Percentiles rank a stretch among this genome's conserved stretches.
These are phyloP conservation scores for Thecaphora frezii DNA, from an alignment of 1,284 basidiomycete genomes.

Conservation along the genomic window DNA sequence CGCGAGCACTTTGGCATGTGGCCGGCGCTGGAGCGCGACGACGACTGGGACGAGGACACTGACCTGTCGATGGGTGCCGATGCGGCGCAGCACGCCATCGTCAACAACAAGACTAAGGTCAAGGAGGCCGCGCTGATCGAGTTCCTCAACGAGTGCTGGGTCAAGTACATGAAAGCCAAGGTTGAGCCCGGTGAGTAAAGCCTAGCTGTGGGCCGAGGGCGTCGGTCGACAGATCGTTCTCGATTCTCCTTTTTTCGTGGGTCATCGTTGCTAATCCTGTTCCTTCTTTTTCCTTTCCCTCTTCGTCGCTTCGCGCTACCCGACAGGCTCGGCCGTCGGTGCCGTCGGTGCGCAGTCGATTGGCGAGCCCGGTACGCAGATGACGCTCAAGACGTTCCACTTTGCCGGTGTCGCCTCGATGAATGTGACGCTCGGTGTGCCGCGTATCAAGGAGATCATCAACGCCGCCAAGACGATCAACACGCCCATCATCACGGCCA, in stretches of 20 bases:
- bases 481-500: constrained; percentile 97
- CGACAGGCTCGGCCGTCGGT: constrained; percentile 72
- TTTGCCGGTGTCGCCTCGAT: constrained; percentile 99
- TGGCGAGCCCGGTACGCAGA: constrained; percentile 98
- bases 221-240: no score
- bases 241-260: no score
- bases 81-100: constrained; percentile 64
- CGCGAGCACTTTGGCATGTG: constrained; percentile 81
- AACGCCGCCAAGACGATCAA: constrained; percentile 96
- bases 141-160: constrained; percentile 86
- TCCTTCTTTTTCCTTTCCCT: background rate
- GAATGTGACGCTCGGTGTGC: constrained; percentile 99
- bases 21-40: constrained; percentile 73
- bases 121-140: constrained; percentile 75
- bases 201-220: no score
- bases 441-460: constrained; percentile 99
- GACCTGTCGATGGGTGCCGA: constrained; percentile 77
- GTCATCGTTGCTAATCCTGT: no score
- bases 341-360: constrained; percentile 99
- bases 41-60: constrained; percentile 76
- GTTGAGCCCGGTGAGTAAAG: constrained; percentile 43
- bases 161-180: constrained; percentile 62
- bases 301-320: background rate
- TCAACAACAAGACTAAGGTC: constrained; percentile 88
- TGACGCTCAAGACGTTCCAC: constrained; percentile 99